These are phyloP conservation scores for Blastobotrys illinoisensis DNA, from an alignment of 1,139 yeast genomes.

Conservation along the genomic window DNA sequence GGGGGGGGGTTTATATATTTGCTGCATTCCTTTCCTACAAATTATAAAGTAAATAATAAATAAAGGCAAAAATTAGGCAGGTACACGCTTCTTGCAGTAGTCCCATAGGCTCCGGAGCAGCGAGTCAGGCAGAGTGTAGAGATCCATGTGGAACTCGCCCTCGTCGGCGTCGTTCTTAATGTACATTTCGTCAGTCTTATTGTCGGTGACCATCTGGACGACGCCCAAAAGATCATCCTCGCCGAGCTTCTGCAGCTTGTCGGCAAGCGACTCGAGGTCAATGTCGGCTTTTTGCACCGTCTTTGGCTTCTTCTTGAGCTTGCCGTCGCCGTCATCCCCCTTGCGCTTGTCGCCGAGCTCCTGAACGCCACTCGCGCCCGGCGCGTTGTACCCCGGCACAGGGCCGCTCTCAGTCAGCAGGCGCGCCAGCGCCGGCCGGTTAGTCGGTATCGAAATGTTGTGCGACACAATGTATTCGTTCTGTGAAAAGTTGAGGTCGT, in stretches of 20 bases:
- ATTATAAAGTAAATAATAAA: background rate
- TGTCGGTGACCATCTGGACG: conserved; percentile 97
- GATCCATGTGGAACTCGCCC: conserved; percentile 96
- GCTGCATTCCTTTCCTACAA: background rate
- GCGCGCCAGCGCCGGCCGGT: conserved; percentile 66
- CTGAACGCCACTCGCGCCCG: conserved; percentile 23
- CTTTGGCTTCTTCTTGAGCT: conserved; percentile 48
- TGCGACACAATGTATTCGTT: conserved; percentile 78
- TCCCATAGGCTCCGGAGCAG: conserved; percentile 92
- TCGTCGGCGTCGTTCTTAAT: conserved; percentile 93
- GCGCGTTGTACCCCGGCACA: conserved; percentile 48
- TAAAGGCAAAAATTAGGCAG: conserved; percentile 15
- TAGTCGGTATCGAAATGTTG: conserved; percentile 66
- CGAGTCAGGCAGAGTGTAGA: conserved; percentile 88
- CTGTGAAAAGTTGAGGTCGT: conserved; percentile 81
- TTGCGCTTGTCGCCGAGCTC: conserved; percentile 40
- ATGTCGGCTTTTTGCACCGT: conserved; percentile 54
- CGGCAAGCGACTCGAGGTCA: conserved; percentile 86
- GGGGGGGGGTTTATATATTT: background rate
- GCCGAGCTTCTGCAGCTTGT: conserved; percentile 76
- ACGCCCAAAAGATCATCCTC: conserved; percentile 93
- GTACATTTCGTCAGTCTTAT: conserved; percentile 92
- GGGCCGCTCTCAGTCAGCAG: conserved; percentile 77
- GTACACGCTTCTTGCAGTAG: conserved; percentile 60
- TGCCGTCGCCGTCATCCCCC: conserved; percentile 30